A percentile compares a stretch with the other conserved stretches of the same genome.
Evolutionary conservation across 306 rosid species (phyloP).

Genomic region (Vigna trinervia): DNA sequence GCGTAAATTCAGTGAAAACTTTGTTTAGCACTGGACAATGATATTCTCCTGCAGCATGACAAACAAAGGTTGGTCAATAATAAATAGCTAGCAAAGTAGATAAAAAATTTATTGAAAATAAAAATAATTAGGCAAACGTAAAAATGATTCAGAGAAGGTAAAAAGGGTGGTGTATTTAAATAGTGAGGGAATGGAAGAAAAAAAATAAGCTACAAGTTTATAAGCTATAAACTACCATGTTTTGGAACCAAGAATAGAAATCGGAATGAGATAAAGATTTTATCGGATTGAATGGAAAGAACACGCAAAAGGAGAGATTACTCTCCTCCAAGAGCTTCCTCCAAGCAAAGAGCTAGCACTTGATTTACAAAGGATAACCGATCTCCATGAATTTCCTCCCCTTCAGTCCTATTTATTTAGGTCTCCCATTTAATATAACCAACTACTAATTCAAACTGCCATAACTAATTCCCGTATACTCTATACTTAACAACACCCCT

Average conservation of each 20-base stretch:
- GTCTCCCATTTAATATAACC: background rate
- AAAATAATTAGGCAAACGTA: background rate
- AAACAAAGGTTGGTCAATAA: constrained; percentile 23
- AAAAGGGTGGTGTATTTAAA: background rate
- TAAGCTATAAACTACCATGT: background rate
- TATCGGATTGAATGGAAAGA: background rate
- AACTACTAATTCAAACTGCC: background rate
- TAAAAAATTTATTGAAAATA: background rate
- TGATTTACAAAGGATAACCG: background rate
- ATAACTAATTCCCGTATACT: background rate
- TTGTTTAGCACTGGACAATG: constrained; percentile 96
- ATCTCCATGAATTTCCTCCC: background rate
- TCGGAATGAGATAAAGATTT: background rate
- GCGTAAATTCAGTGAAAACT: constrained; percentile 96
- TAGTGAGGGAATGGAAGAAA: background rate
- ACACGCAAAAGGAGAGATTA: background rate
- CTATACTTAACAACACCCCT: background rate
- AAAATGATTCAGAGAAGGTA: background rate
- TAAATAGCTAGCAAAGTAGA: constrained; percentile 3
- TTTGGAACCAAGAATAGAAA: background rate
- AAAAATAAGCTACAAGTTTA: background rate
- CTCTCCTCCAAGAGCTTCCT: background rate
- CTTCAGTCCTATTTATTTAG: background rate
- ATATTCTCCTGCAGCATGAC: constrained; percentile 74
- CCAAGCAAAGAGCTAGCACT: background rate